Evolutionary conservation across 2,329 filamentous ascomycete genomes (phyloP).

Genomic region (Fusarium sp.): DNA sequence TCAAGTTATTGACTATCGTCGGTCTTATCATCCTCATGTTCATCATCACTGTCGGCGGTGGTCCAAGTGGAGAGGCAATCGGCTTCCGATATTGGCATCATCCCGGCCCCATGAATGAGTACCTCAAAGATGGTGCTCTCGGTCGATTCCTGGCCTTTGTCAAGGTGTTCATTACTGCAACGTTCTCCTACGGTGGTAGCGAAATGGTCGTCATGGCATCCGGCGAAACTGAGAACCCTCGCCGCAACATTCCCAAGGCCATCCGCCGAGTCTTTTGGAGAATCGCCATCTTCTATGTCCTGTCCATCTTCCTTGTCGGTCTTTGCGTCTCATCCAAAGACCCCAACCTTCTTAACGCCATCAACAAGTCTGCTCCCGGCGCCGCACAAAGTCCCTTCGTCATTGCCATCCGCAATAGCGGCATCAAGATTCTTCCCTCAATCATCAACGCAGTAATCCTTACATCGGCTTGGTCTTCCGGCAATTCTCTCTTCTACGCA

Average conservation of each 20-base stretch:
- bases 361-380: conserved; percentile 62
- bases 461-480: conserved; percentile 72
- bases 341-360: conserved; percentile 63
- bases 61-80: conserved; percentile 59
- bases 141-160: conserved; percentile 69
- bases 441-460: conserved; percentile 77
- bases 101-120: conserved; percentile 59
- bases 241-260: conserved; percentile 56
- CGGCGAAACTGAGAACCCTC: conserved; percentile 2
- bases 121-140: conserved; percentile 57
- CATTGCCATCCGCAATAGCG: conserved; percentile 73
- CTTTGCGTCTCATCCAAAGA: conserved; percentile 74
- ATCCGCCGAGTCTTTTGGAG: conserved; percentile 70
- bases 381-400: conserved; percentile 65
- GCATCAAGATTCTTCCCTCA: conserved; percentile 71
- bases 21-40: conserved; percentile 63
- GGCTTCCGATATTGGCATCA: conserved; percentile 54
- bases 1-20: conserved; percentile 68
- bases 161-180: conserved; percentile 66
- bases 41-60: conserved; percentile 63
- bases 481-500: conserved; percentile 71
- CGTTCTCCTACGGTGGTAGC: conserved; percentile 70
- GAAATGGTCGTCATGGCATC: conserved; percentile 73
- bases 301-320: conserved; percentile 70
- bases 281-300: conserved; percentile 70